Evolutionary conservation across 768 basidiomycete species (phyloP).

Genomic region (Tricholoma saponaceum): DNA sequence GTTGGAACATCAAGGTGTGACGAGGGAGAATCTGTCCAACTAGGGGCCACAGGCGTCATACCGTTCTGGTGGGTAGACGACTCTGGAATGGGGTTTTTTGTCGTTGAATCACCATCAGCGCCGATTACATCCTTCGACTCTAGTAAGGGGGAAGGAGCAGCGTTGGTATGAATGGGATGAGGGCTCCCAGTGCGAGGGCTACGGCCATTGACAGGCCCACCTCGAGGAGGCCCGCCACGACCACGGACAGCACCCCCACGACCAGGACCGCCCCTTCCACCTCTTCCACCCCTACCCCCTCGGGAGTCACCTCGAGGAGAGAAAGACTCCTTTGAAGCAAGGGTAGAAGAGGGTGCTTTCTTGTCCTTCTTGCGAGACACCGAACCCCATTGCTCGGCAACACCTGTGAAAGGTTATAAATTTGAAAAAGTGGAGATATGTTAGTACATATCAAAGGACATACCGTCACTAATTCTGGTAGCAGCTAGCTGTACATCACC

Average conservation of each 20-base stretch:
- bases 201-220: slow-evolving; percentile 38
- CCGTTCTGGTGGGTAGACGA: slow-evolving; percentile 25
- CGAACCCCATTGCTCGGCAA: slow-evolving; percentile 76
- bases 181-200: slow-evolving; percentile 31
- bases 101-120: slow-evolving; percentile 19
- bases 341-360: slow-evolving; percentile 45
- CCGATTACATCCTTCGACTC: slow-evolving; percentile 16
- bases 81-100: slow-evolving; percentile 18
- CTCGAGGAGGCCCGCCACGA: slow-evolving; percentile 46
- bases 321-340: slow-evolving; percentile 50
- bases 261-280: slow-evolving; percentile 57
- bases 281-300: slow-evolving; percentile 57
- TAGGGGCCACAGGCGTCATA: slow-evolving; percentile 19
- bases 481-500: slow-evolving; percentile 72
- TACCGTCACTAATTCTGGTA: slow-evolving; percentile 75
- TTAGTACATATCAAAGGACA: too few relatives aligned
- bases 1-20: slow-evolving; percentile 29
- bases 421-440: slow-evolving; percentile 2
- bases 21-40: slow-evolving; percentile 27
- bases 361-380: slow-evolving; percentile 89
- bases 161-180: slow-evolving; percentile 22
- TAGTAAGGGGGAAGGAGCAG: slow-evolving; percentile 16
- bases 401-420: slow-evolving; percentile 41
- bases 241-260: slow-evolving; percentile 46
- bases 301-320: slow-evolving; percentile 51